Evolutionary conservation across 192 early-diverging fungal genomes (phyloP).

Genomic region (Kappamyces sp.): DNA sequence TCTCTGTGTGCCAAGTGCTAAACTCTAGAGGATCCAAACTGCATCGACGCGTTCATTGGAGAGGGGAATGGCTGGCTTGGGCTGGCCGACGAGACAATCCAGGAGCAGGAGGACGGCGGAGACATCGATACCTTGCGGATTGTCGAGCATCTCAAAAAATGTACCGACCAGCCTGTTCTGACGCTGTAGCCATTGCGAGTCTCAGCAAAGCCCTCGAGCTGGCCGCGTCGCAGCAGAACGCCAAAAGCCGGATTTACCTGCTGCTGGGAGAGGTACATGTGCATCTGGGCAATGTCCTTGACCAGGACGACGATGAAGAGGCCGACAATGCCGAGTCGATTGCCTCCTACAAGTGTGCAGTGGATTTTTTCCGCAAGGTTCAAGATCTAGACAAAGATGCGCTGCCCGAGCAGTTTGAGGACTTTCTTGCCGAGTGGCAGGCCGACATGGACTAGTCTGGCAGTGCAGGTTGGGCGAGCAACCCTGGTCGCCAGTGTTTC

Average conservation of each 20-base stretch:
- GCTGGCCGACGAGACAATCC: conserved; percentile 8
- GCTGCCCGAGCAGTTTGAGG: conserved; percentile 30
- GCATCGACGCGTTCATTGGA: conserved; percentile 7
- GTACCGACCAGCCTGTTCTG: not conserved
- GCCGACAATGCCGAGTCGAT: conserved; percentile 19
- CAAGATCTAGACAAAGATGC: conserved; percentile 17
- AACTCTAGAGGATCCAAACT: not conserved
- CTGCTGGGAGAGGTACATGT: conserved; percentile 27
- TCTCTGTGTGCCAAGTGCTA: not conserved
- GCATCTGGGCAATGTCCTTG: conserved; percentile 27
- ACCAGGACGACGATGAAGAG: conserved; percentile 23
- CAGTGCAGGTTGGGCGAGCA: no score
- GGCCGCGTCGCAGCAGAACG: not conserved
- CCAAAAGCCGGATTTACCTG: not conserved
- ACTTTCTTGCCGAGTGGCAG: conserved; percentile 29
- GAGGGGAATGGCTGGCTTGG: conserved; percentile 2
- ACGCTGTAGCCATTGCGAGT: conserved; percentile 5
- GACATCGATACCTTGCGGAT: not conserved
- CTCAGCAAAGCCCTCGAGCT: conserved; percentile 10
- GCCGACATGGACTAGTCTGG: conserved; percentile 13
- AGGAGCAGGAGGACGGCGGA: conserved; percentile 4
- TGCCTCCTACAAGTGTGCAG: conserved; percentile 25
- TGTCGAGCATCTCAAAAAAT: conserved; percentile 7
- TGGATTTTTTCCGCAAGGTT: conserved; percentile 28
- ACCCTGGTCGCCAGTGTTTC: no score